phyloP scores from a whole-genome alignment of 2,329 filamentous ascomycete genomes.

The Fusarium chlamydosporum region DNA sequence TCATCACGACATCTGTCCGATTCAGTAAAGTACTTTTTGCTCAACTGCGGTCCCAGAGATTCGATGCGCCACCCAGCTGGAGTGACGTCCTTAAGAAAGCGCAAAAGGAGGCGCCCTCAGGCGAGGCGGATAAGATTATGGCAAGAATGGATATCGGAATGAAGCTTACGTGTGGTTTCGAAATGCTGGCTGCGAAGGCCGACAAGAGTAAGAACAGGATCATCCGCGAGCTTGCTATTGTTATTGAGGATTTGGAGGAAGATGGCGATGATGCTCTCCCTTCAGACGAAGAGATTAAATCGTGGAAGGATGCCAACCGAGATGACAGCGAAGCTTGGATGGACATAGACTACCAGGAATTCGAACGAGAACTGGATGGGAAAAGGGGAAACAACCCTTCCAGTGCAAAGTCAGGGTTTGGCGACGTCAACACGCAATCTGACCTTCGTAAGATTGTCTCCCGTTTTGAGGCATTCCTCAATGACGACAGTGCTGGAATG shows the following conservation, averaged over 20 bases:
- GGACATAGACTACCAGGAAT: conserved; percentile 90
- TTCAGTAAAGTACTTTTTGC: conserved; percentile 94
- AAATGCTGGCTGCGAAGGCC: conserved; percentile 82
- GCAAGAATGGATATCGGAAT: conserved; percentile 78
- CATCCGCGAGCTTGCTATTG: conserved; percentile 80
- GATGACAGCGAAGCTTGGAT: conserved; percentile 93
- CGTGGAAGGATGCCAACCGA: conserved; percentile 73
- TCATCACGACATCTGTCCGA: conserved; percentile 81
- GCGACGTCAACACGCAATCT: conserved; percentile 76
- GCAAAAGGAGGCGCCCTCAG: conserved; percentile 32
- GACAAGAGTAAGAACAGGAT: conserved; percentile 76
- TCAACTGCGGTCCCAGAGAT: conserved; percentile 88
- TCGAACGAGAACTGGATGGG: conserved; percentile 82
- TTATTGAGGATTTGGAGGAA: conserved; percentile 80
- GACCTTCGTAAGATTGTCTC: conserved; percentile 92
- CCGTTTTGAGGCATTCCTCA: conserved; percentile 91
- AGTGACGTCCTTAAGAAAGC: conserved; percentile 51
- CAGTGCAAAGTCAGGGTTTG: conserved; percentile 64
- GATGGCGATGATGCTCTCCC: conserved; percentile 79
- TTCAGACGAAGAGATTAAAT: conserved; percentile 76
- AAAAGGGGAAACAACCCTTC: conserved; percentile 58
- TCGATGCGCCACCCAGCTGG: conserved; percentile 73
- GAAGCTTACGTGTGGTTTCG: conserved; percentile 91
- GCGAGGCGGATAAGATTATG: conserved; percentile 34
- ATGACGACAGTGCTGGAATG: conserved; percentile 83